Evolutionary conservation across 805 yeast genomes (phyloP), one percentile per base, ranked within the genome.

Genomic region (Kodamaea leandrae): DNA sequence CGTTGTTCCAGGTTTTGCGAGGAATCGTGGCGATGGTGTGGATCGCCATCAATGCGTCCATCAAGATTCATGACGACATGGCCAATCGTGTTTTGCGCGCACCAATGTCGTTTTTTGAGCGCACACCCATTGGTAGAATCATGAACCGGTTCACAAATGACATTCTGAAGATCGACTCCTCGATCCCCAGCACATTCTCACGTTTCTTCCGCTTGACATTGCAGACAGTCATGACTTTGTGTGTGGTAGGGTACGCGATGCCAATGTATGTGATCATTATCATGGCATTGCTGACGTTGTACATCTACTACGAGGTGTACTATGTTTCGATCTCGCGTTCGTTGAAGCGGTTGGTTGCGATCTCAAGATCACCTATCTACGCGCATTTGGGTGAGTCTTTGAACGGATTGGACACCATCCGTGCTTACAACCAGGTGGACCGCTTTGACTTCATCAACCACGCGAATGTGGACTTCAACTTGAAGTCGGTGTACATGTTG

Each of bases 31-130:
- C 54, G 25, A 53, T 51, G 34, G 32, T 50, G n/a, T 48, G 56
- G 43, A 49, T 56, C 3, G 55, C 53, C 32, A 48, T 57, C 34
- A 48, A 51, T 26, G 57, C 59, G 8, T 52, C 61, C 4, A 45
- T 27, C 14, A 43, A 44, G 24, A 52, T 60, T 34, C 64, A 60
- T 34, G 57, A 56, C 35, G 49, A 46, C 17, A 55, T 60, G 61
- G 58, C 57, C 8, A 36, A 47, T 9, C 46, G 56, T 9, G 54
- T 60, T 2, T 51, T 60, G 45, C 46, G 55, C 25, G 52, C 62
- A 1, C 63, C 64, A 2, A 58, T 60, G 63, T 47, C 55, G 1
- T 60, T 56, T 43, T 60, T 60, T 32, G 64, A 60, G 37, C 56
- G 57, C 15, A 58, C 62, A 1, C 64, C 64, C 3, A 49, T 57